Percentiles rank a stretch among this genome's conserved stretches.
These are phyloP conservation scores for Niebla homalea DNA, from an alignment of 495 filamentous ascomycete species.

Conservation along the genomic window DNA sequence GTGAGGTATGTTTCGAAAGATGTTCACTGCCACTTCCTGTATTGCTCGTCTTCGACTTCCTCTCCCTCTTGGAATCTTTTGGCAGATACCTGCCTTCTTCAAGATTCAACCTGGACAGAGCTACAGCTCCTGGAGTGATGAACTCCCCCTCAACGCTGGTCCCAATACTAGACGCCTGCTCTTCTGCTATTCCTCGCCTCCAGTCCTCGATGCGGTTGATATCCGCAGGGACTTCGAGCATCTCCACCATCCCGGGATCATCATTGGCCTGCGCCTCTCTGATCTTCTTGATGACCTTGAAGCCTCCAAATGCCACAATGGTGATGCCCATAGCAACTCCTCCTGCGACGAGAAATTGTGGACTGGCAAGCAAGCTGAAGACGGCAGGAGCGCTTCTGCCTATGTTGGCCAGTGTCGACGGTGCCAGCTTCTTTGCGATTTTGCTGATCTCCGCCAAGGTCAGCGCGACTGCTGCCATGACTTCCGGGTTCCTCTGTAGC, in stretches of 20 bases:
- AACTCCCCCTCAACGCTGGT: conserved; percentile 76
- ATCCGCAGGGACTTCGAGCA: conserved; percentile 40
- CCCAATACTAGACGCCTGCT: conserved; percentile 40
- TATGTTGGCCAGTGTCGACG: conserved; percentile 56
- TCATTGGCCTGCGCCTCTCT: conserved; percentile 32
- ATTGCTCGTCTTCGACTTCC: conserved; percentile 11
- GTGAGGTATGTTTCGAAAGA: not conserved
- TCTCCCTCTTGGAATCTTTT: conserved; percentile 13
- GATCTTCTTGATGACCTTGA: conserved; percentile 90
- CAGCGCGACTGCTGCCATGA: conserved; percentile 85
- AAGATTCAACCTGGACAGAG: conserved; percentile 39
- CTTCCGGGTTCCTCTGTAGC: conserved; percentile 81
- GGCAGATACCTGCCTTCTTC: conserved; percentile 20
- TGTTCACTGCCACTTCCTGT: conserved; percentile 6
- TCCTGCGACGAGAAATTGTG: conserved; percentile 86
- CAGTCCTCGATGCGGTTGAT: conserved; percentile 64
- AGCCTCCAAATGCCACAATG: conserved; percentile 86
- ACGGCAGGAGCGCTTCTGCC: conserved; percentile 71
- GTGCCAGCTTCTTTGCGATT: conserved; percentile 70
- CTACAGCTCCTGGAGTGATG: conserved; percentile 64
- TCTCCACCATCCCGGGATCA: conserved; percentile 41
- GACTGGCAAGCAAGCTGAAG: conserved; percentile 74
- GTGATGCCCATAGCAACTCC: conserved; percentile 82
- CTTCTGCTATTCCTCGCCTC: conserved; percentile 72
- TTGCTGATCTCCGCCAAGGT: conserved; percentile 84